Evolutionary conservation across 345 rosid genomes (phyloP).

Genomic region (Salix suchowensis): DNA sequence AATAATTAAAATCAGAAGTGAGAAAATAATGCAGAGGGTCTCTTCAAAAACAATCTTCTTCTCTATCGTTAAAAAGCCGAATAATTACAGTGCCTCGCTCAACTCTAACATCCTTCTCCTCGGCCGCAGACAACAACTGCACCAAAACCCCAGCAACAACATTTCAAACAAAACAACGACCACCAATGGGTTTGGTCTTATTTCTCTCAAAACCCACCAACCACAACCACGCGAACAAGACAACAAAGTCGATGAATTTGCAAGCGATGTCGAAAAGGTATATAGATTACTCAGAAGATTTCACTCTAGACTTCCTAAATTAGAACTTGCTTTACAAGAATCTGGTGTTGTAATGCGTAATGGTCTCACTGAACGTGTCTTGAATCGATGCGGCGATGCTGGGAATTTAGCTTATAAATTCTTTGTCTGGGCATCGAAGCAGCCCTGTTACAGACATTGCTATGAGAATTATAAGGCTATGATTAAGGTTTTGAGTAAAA

Average conservation of each 20-base stretch:
- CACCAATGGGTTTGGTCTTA: constrained; percentile 40
- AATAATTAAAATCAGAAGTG: too few relatives aligned
- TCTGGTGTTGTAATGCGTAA: constrained; percentile 64
- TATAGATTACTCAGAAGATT: constrained; percentile 70
- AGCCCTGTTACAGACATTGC: constrained; percentile 60
- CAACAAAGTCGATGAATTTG: constrained; percentile 46
- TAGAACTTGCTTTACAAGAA: constrained; percentile 70
- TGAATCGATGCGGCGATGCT: constrained; percentile 88
- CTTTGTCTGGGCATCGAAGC: constrained; percentile 82
- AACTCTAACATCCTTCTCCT: background rate
- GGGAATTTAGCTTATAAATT: constrained; percentile 79
- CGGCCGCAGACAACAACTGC: background rate
- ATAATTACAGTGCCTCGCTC: constrained; percentile 2
- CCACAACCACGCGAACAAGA: background rate
- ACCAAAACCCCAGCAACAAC: background rate
- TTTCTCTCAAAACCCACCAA: constrained; percentile 34
- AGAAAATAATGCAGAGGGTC: constrained; percentile 5
- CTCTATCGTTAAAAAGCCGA: constrained; percentile 6
- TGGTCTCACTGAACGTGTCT: constrained; percentile 72
- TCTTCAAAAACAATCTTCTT: constrained; percentile 9
- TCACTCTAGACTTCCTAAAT: constrained; percentile 64
- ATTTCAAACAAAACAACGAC: constrained; percentile 2
- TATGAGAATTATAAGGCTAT: constrained; percentile 67
- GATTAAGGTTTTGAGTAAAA: constrained; percentile 68
- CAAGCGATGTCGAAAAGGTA: constrained; percentile 69